Evolutionary conservation across 1,284 basidiomycete species (phyloP).

Genomic region (Ceratobasidium papillatum): DNA sequence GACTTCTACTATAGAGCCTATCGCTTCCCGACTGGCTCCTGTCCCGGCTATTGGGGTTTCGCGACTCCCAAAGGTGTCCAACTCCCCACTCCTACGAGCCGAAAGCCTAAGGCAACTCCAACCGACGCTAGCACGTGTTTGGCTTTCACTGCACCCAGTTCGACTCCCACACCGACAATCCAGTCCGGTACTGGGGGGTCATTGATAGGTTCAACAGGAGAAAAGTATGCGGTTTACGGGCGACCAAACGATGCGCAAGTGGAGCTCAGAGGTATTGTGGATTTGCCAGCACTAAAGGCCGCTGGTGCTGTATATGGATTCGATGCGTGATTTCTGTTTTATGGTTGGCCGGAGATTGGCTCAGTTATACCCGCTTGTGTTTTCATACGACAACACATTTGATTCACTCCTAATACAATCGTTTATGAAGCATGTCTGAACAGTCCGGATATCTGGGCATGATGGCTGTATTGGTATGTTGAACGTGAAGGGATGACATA

Average conservation of each 20-base stretch:
- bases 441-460: not conserved
- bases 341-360: not conserved
- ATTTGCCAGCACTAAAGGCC: constrained; percentile 24
- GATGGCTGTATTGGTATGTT: not conserved
- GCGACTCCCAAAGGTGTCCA: constrained; percentile 20
- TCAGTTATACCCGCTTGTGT: not conserved
- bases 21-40: constrained; percentile 32
- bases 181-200: not conserved
- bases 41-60: constrained; percentile 37
- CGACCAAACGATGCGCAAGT: not conserved
- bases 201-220: not conserved
- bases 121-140: constrained; percentile 30
- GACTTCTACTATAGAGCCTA: constrained; percentile 1
- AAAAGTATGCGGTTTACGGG: constrained; percentile 16
- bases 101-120: constrained; percentile 25
- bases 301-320: constrained; percentile 9
- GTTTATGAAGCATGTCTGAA: not conserved
- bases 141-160: constrained; percentile 7
- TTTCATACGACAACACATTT: not conserved
- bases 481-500: not conserved
- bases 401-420: not conserved
- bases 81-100: constrained; percentile 14
- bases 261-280: constrained; percentile 3
- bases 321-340: not conserved
- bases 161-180: constrained; percentile 28